Conservation (phyloP, 2,329 filamentous ascomycete species). For the Colletotrichum aenigma region DNA sequence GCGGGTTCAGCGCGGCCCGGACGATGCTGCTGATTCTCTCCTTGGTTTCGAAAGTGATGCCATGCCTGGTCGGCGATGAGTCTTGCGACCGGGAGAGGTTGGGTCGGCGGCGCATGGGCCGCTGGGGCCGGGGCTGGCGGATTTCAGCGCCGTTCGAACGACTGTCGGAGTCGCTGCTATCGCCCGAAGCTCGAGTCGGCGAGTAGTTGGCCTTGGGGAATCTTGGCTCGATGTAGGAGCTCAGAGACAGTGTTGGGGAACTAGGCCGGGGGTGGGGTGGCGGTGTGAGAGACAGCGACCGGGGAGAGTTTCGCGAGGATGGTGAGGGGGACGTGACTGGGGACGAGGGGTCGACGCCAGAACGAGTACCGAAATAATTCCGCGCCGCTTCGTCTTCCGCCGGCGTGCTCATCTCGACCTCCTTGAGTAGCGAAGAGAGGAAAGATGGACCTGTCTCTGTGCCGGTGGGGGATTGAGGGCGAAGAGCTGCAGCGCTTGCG, state of each 20-base stretch:
- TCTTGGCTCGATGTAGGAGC: conserved; percentile 73
- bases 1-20: conserved; percentile 78
- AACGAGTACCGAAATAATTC: conserved; percentile 37
- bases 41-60: conserved; percentile 82
- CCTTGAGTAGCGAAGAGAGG: conserved; percentile 83
- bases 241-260: conserved; percentile 70
- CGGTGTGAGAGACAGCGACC: conserved; percentile 71
- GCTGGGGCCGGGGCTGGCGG: conserved; percentile 56
- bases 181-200: conserved; percentile 53
- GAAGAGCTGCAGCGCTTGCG: neutral
- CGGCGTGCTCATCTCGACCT: conserved; percentile 73
- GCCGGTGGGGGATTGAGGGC: conserved; percentile 17
- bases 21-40: conserved; percentile 90
- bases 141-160: conserved; percentile 47
- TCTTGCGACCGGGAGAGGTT: conserved; percentile 58
- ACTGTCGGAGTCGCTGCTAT: conserved; percentile 50
- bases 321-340: conserved; percentile 69
- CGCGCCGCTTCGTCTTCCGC: conserved; percentile 61
- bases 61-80: conserved; percentile 67
- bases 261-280: conserved; percentile 69
- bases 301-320: conserved; percentile 70
- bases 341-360: conserved; percentile 52
- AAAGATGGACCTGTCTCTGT: conserved; percentile 71
- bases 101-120: conserved; percentile 45
- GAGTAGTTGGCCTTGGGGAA: conserved; percentile 80